Conservation (phyloP, 1,284 basidiomycete genomes). For the Neonothopanus nambi region DNA sequence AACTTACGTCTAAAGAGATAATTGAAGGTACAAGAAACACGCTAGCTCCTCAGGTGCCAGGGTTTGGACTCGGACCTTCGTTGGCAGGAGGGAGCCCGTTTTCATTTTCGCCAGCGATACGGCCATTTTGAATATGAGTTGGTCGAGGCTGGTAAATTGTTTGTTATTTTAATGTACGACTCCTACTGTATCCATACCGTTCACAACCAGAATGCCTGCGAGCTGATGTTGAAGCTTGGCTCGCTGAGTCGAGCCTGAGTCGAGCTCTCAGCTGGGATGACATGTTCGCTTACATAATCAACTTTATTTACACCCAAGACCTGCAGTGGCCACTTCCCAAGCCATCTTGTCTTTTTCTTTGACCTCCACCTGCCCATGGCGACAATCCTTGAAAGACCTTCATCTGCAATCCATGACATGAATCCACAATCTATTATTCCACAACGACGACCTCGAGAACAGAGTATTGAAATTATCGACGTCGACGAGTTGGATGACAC, state of each 20-base stretch:
- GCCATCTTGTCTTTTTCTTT: background rate
- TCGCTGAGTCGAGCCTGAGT: too few relatives aligned
- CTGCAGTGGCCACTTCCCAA: background rate
- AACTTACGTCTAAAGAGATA: constrained; percentile 11
- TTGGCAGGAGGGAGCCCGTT: background rate
- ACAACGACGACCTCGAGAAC: constrained; percentile 17
- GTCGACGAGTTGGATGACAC: constrained; percentile 32
- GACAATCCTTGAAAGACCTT: constrained; percentile 17
- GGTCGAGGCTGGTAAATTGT: too few relatives aligned
- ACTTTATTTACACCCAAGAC: too few relatives aligned
- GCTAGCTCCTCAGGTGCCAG: background rate
- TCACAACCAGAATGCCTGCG: too few relatives aligned
- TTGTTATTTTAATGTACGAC: too few relatives aligned
- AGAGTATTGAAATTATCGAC: constrained; percentile 23
- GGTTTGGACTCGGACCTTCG: background rate
- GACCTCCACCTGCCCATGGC: constrained; percentile 16
- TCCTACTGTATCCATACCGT: too few relatives aligned
- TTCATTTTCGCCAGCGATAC: too few relatives aligned
- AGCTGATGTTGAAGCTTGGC: too few relatives aligned
- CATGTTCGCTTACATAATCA: too few relatives aligned
- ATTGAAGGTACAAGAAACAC: background rate
- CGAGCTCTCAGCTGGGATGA: too few relatives aligned
- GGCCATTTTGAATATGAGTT: too few relatives aligned
- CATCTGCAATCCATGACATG: constrained; percentile 16
- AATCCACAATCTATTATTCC: constrained; percentile 14